Base-by-base conservation (phyloP, 1,284 basidiomycete genomes). In the Inonotus obliquus region DNA sequence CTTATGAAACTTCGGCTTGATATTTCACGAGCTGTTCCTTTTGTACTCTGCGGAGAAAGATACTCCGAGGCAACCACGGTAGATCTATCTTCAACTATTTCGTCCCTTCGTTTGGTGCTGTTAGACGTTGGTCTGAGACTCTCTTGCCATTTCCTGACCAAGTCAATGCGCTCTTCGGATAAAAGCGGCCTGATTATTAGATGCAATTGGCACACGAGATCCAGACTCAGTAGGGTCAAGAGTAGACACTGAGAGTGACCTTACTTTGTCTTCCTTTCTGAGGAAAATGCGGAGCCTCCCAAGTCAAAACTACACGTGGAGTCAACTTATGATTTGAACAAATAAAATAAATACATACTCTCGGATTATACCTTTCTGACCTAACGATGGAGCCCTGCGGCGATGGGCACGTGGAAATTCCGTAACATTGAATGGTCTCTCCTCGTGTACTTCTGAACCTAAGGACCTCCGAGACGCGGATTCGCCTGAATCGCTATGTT, bases 101-200 rank as follows among this genome's bases (percentile, higher is more conserved):
- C 4, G 41, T 4, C 32, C 9, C 32, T 32, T 9, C 32, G 4
- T 4, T 32, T 9, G 9, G 9, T 4, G 32, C 32, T 23, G n/a
- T 4, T 23, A 13, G 47, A 49, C 11, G 47, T n/a, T n/a, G 19
- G 17, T 52, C 32, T 32, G 17, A 52, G 32, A 52, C 51, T 35
- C 19, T 52, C 51, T 27, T 52, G 51, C 51, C 51, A 52, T 35
- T 52, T 52, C 51, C n/a, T 52, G 25, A 52, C 32, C n/a, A 52
- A 35, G 19, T 52, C 51, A 17, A 27, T 35, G 17, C 25, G 32
- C 6, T 29, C 14, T 19, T 52, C 32, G 2, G 51, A 17, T 14
- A 9, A 27, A 7, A 17, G 27, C 21, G n/a, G 10, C 48, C 23
- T 25, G 48, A 25, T 49, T 23, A 6, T 1, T 21, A 25, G 23